Conservation (phyloP, 306 rosid genomes). For the Quillaja saponaria region DNA sequence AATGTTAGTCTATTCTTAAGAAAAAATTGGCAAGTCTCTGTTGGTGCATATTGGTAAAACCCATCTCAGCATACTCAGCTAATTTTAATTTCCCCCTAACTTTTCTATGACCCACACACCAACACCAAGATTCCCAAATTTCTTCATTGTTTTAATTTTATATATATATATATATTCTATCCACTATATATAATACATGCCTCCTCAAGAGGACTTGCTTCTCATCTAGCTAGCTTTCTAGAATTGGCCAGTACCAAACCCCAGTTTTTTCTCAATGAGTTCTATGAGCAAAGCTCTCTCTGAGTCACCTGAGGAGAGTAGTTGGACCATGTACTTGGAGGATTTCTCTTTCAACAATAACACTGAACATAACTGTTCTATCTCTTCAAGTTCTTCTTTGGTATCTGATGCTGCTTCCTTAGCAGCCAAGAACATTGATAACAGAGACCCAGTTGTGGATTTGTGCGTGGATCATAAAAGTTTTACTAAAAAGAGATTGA, state of each 20-base stretch:
- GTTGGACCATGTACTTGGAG: slow-evolving; percentile 81
- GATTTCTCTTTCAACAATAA: slow-evolving; percentile 46
- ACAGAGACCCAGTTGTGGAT: slow-evolving; percentile 10
- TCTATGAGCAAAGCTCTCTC: slow-evolving; percentile 32
- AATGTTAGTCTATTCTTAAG: slow-evolving; percentile 41
- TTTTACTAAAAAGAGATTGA: slow-evolving; percentile 17
- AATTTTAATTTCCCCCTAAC: slow-evolving; percentile 31
- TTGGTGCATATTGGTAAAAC: slow-evolving; percentile 24
- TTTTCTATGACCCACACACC: slow-evolving; percentile 30
- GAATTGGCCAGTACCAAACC: slow-evolving; percentile 39
- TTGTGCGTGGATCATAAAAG: slow-evolving; percentile 9
- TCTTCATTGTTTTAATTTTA: background rate
- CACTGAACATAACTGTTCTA: slow-evolving; percentile 8
- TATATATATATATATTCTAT: background rate
- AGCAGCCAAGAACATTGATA: slow-evolving; percentile 21
- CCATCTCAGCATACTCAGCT: slow-evolving; percentile 38
- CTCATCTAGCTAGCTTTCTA: slow-evolving; percentile 11
- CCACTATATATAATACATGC: slow-evolving; percentile 20
- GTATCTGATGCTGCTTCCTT: slow-evolving; percentile 58
- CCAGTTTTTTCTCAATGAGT: slow-evolving; percentile 29
- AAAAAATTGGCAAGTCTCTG: slow-evolving; percentile 42
- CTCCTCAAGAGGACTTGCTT: slow-evolving; percentile 14
- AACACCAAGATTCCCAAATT: background rate
- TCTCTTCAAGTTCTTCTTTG: slow-evolving; percentile 34
- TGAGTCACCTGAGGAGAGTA: slow-evolving; percentile 65